A percentile compares a stretch with the other conserved stretches of the same genome.
phyloP scores from a whole-genome alignment of 495 filamentous ascomycete genomes.

The Penicillium bialowiezense region DNA sequence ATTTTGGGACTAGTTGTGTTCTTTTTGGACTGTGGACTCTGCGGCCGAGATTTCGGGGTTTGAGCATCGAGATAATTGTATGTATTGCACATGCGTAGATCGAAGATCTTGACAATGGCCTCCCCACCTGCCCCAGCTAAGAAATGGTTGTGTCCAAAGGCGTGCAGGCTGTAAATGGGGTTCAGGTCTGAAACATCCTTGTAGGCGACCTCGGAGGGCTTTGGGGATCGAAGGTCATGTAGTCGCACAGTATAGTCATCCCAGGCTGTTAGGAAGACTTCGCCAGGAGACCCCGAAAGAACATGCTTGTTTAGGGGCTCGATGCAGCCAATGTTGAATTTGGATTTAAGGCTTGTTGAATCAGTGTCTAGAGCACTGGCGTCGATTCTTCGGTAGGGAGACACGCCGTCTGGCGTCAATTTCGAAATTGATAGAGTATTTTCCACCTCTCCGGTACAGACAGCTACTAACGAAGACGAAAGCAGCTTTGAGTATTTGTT shows the following conservation, averaged over 20 bases:
- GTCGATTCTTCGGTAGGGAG: constrained; percentile 30
- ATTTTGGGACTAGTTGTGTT: not conserved
- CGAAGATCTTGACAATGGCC: constrained; percentile 62
- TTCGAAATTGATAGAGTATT: constrained; percentile 49
- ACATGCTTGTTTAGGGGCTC: constrained; percentile 42
- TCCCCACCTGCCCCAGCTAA: constrained; percentile 55
- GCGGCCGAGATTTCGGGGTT: not conserved
- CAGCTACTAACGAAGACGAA: constrained; percentile 44
- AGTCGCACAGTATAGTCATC: constrained; percentile 61
- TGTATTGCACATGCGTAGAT: constrained; percentile 55
- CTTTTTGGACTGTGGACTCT: not conserved
- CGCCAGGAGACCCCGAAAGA: constrained; percentile 29
- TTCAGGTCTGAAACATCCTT: constrained; percentile 53
- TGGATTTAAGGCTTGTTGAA: constrained; percentile 2
- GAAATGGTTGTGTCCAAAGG: constrained; percentile 55
- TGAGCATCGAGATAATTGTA: constrained; percentile 40
- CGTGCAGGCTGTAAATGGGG: constrained; percentile 58
- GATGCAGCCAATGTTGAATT: constrained; percentile 49
- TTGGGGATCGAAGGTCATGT: constrained; percentile 62
- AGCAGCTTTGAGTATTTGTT: constrained; percentile 53
- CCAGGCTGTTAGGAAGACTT: constrained; percentile 61
- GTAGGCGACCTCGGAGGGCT: constrained; percentile 46
- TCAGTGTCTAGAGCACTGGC: constrained; percentile 21
- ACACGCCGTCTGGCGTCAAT: constrained; percentile 41
- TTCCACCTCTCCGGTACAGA: constrained; percentile 45